Base-by-base conservation (phyloP, 2,329 filamentous ascomycete genomes). In the Microsporum ferrugineum region DNA sequence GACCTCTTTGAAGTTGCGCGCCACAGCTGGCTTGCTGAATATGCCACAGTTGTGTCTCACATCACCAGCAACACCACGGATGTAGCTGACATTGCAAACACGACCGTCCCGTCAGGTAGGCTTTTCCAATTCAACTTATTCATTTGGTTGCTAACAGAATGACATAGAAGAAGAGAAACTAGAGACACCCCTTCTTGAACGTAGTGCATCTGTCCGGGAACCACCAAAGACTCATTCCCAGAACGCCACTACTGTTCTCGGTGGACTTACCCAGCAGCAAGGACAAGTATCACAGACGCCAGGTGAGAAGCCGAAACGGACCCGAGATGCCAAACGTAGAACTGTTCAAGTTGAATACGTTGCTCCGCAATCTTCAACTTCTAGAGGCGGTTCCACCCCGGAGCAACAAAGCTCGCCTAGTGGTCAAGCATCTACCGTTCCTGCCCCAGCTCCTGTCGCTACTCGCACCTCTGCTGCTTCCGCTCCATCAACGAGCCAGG, bases 341-440 rank as follows among this genome's bases (percentile, higher is more conserved):
- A 99, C 94, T 0, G 90, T 99, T 0, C 94, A 99, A 76, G 89
- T 99, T 63, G 94, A 99, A 77, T 99, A 99, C 73, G 94, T 97
- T 61, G 88, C 91, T 23, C 94, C 94, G 29, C 86, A 87, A 31
- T 95, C 90, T 4, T 86, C 92, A 70, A 96, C 92, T 0, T 82
- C 87, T 64, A 84, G 92, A 65, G 90, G 88, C 34, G 83, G 83
- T 64, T 62, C 68, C 43, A 58, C 73, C 31, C 72, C 75, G 10
- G 60, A 56, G 17, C 41, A 59, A 7, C 51, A 55, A 36, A 55
- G 10, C 51, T 45, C 56, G 10, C 31, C 34, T 12, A 23, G 17
- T 23, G n/a, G 55, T 36, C 60, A 31, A 41, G 14, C 45, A 31
- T 17, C 58, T 23, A 12, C 39, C n/a, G 14, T 1, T 43, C 39